phyloP scores from a whole-genome alignment of 805 yeast species.

The Nakazawaea ambrosiae region DNA sequence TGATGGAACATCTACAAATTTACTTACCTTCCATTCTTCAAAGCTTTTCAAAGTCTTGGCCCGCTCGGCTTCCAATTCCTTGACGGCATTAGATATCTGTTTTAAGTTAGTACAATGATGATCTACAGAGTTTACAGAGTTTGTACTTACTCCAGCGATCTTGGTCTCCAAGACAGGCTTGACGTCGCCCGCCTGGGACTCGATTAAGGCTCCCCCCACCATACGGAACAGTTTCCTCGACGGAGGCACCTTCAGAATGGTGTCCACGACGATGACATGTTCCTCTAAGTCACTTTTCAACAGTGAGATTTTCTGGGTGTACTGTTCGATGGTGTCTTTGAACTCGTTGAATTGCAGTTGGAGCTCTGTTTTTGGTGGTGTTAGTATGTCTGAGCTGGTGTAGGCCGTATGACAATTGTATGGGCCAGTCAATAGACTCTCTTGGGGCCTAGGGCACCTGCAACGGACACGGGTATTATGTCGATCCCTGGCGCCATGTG shows the following conservation, averaged over 20 bases:
- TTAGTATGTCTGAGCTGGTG: constrained; percentile 12
- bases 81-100: constrained; percentile 29
- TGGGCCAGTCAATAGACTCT: no score
- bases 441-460: no score
- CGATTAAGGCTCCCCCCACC: constrained; percentile 90
- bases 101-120: constrained; percentile 1
- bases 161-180: constrained; percentile 54
- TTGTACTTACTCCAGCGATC: constrained; percentile 33
- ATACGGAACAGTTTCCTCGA: constrained; percentile 82
- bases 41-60: constrained; percentile 33
- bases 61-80: constrained; percentile 31
- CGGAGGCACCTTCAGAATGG: constrained; percentile 41
- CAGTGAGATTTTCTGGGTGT: constrained; percentile 39
- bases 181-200: constrained; percentile 75
- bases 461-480: no score
- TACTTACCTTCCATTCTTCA: constrained; percentile 38
- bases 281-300: constrained; percentile 40
- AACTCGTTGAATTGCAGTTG: constrained; percentile 46
- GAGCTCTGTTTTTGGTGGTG: constrained; percentile 23
- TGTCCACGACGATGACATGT: constrained; percentile 46
- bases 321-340: constrained; percentile 39
- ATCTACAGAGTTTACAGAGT: background rate
- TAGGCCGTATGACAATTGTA: background rate
- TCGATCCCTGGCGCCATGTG: no score
- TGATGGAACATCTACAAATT: no score